Base-by-base conservation (phyloP, 2,329 filamentous ascomycete genomes). In the Nemania sp. region DNA sequence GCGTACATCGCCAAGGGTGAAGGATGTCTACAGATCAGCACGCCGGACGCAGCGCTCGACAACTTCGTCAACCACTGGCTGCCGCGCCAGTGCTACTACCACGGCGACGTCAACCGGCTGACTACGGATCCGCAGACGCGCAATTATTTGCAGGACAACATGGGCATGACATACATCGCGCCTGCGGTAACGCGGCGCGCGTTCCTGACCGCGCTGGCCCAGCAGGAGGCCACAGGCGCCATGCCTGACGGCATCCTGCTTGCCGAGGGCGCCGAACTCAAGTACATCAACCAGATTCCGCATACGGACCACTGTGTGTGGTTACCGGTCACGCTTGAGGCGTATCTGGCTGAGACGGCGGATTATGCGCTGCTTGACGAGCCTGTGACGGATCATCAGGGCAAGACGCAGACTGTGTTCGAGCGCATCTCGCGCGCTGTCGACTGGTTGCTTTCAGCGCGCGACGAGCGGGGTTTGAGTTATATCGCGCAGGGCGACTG, bases 231-330 rank as follows among this genome's bases (percentile, higher is more conserved):
- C 15, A 85, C 79, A 24, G 86, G 86, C n/a, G 81, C 85, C 18
- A 87, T 88, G 85, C 86, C 86, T 0, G 86, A 88, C 72, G 86
- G 86, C 5, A 87, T 88, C 62, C 73, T 88, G 3, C 77, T 88
- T 2, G 77, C 80, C 20, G 82, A 86, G 70, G 86, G 83, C 47
- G 86, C 86, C 1, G 85, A 87, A 73, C 80, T 88, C 41, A 88
- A 88, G 73, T 88, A 88, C 76, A 88, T 88, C 79, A 88, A 88
- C 77, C 85, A 88, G 74, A 79, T 88, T n/a, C 86, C 86, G 24
- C 86, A 88, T 71, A 88, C 86, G 0, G 86, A 88, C 67, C 86
- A 88, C 74, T 88, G 86, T 68, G 84, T 88, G 2, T 88, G 86
- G 86, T 79, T 88, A 1, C 85, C 86, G 0, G 80, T 88, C 6